Percentiles rank a stretch among this genome's conserved stretches.
phyloP scores from a whole-genome alignment of 805 yeast species.

The Alloascoidea africana region DNA sequence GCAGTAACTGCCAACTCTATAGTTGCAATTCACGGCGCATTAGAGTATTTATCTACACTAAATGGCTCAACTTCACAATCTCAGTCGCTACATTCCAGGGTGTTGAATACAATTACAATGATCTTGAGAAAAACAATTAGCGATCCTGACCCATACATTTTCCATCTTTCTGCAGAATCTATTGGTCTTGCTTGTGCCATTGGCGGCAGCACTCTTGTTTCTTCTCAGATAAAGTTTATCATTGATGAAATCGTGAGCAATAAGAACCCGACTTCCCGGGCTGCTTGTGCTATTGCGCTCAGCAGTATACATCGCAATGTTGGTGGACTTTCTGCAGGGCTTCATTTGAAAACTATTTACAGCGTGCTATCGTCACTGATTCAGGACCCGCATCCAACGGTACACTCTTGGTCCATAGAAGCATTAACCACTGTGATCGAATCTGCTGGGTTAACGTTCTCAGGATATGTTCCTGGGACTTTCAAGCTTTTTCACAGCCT shows the following conservation, averaged over 20 bases:
- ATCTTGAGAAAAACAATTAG: slow-evolving; percentile 13
- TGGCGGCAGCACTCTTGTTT: slow-evolving; percentile 13
- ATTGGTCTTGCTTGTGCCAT: slow-evolving; percentile 32
- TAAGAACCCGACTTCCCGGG: slow-evolving; percentile 49
- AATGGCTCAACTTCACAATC: slow-evolving; percentile 1
- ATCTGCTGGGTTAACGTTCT: slow-evolving; percentile 33
- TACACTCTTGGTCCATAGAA: slow-evolving; percentile 58
- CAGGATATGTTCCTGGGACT: slow-evolving; percentile 26
- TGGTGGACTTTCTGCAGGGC: slow-evolving; percentile 19
- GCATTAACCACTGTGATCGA: slow-evolving; percentile 42
- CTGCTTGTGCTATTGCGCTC: slow-evolving; percentile 35
- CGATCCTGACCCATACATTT: slow-evolving; percentile 23
- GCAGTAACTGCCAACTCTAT: slow-evolving; percentile 50
- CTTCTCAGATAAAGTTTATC: slow-evolving; percentile 33
- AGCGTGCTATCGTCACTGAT: slow-evolving; percentile 46
- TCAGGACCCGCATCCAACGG: slow-evolving; percentile 73
- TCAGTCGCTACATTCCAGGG: slow-evolving; percentile 2
- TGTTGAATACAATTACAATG: background rate
- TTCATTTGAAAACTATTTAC: slow-evolving; percentile 28
- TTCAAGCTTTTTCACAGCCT: slow-evolving; percentile 24
- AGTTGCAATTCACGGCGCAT: slow-evolving; percentile 43
- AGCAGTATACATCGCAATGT: slow-evolving; percentile 29
- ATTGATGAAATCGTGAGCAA: slow-evolving; percentile 53
- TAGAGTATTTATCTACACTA: slow-evolving; percentile 13
- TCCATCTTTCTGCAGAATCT: slow-evolving; percentile 37